Evolutionary conservation across 2,329 filamentous ascomycete species (phyloP).

Genomic region (Aspergillus viridinutans): DNA sequence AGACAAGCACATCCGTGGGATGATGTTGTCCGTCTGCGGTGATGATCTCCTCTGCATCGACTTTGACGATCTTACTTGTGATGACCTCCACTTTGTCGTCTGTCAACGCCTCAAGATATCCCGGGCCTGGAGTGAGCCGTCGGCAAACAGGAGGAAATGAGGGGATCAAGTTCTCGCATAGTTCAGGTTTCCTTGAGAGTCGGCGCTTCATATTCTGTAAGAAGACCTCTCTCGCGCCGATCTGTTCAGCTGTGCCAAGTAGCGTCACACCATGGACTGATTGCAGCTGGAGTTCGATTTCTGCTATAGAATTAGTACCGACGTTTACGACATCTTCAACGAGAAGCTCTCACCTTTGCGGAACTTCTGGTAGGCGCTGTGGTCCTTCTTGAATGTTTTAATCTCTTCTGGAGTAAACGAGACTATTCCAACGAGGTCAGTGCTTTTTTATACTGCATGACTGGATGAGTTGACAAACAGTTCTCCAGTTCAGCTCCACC

Average conservation of each 20-base stretch:
- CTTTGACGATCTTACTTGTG: conserved; percentile 48
- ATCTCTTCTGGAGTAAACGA: conserved; percentile 30
- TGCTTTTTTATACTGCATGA: neutral
- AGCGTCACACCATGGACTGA: conserved; percentile 28
- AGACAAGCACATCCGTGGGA: conserved; percentile 33
- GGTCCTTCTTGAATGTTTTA: conserved; percentile 28
- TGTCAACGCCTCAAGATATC: conserved; percentile 57
- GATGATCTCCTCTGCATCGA: conserved; percentile 29
- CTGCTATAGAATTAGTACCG: conserved; percentile 11
- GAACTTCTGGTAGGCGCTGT: conserved; percentile 28
- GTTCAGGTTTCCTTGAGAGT: conserved; percentile 30
- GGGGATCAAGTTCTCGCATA: conserved; percentile 36
- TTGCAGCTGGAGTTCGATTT: conserved; percentile 31
- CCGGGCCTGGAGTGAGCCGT: conserved; percentile 44
- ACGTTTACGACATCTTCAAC: neutral
- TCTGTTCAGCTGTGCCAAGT: conserved; percentile 25
- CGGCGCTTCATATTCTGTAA: conserved; percentile 32
- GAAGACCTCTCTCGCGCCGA: conserved; percentile 20
- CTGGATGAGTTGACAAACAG: conserved; percentile 16
- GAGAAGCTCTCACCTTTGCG: conserved; percentile 26
- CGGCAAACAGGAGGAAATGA: conserved; percentile 40
- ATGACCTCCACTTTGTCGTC: conserved; percentile 60
- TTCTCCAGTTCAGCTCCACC: conserved; percentile 22
- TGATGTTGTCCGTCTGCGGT: conserved; percentile 32
- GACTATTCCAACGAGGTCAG: conserved; percentile 16